Percentiles rank a stretch among this genome's conserved stretches.
Evolutionary conservation across 1,284 basidiomycete genomes (phyloP).

Genomic region (Fomitopsis pinicola): DNA sequence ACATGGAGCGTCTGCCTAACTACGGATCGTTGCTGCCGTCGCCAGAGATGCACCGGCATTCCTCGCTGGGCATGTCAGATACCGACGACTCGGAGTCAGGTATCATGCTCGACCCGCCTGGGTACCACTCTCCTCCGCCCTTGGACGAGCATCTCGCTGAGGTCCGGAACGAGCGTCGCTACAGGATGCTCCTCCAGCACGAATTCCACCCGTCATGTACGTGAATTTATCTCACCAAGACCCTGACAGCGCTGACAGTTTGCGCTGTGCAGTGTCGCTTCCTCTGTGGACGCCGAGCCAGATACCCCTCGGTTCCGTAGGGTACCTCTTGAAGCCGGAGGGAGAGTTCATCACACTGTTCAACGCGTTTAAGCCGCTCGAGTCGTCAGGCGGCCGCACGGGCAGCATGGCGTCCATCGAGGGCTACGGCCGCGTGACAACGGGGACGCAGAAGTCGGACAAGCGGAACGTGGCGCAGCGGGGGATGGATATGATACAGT

Average conservation of each 20-base stretch:
- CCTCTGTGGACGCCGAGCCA: slow-evolving; percentile 66
- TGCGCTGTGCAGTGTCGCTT: slow-evolving; percentile 46
- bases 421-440: slow-evolving; percentile 50
- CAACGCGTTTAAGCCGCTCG: slow-evolving; percentile 53
- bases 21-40: not conserved
- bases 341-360: slow-evolving; percentile 69
- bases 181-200: slow-evolving; percentile 57
- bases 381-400: slow-evolving; percentile 29
- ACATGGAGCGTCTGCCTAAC: not conserved
- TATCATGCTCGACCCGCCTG: slow-evolving; percentile 18
- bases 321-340: slow-evolving; percentile 58
- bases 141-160: slow-evolving; percentile 40
- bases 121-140: slow-evolving; percentile 43
- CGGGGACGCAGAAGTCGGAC: slow-evolving; percentile 43
- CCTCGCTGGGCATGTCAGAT: slow-evolving; percentile 1
- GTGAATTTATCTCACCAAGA: slow-evolving; percentile 23
- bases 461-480: slow-evolving; percentile 51
- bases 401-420: slow-evolving; percentile 43
- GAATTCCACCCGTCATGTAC: slow-evolving; percentile 64
- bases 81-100: slow-evolving; percentile 12
- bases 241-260: not conserved
- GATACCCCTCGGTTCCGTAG: slow-evolving; percentile 64
- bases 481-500: slow-evolving; percentile 52
- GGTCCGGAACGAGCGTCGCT: slow-evolving; percentile 54
- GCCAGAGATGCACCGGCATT: not conserved